These are phyloP conservation scores for Hibiscus tridactylites DNA, from an alignment of 345 rosid species.

Conservation along the genomic window DNA sequence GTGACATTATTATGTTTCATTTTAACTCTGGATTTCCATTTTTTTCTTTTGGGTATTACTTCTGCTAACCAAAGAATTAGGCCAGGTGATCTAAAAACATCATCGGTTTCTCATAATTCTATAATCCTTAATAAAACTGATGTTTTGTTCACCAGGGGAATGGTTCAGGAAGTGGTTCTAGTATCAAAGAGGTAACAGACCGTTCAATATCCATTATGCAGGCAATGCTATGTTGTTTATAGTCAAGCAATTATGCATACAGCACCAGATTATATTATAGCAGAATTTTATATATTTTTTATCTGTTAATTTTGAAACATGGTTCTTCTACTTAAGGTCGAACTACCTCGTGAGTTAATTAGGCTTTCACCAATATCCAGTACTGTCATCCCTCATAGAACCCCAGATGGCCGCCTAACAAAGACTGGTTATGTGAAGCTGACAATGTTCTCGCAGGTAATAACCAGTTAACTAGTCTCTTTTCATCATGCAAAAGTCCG, in stretches of 20 bases:
- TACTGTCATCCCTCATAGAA: constrained; percentile 70
- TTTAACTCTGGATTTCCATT: not conserved
- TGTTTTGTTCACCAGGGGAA: constrained; percentile 32
- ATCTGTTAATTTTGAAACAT: constrained; percentile 5
- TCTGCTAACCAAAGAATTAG: not conserved
- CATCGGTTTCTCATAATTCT: not conserved
- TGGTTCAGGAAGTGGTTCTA: constrained; percentile 28
- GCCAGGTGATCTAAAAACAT: not conserved
- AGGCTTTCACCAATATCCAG: constrained; percentile 73
- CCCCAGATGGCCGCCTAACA: constrained; percentile 48
- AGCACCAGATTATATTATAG: not conserved
- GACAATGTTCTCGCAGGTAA: constrained; percentile 74
- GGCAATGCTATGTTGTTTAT: not conserved
- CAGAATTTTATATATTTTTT: not conserved
- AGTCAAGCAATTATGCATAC: not conserved
- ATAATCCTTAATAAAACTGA: not conserved
- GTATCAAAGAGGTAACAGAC: constrained; percentile 51
- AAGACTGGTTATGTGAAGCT: constrained; percentile 84
- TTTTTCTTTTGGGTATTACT: not conserved
- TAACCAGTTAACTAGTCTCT: not conserved
- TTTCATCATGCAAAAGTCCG: not conserved
- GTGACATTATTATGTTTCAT: not conserved
- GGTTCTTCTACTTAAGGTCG: constrained; percentile 41
- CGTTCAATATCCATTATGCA: constrained; percentile 2
- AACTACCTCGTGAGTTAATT: constrained; percentile 65